Conservation (phyloP, 2,329 filamentous ascomycete species). For the Penicillium sp. region DNA sequence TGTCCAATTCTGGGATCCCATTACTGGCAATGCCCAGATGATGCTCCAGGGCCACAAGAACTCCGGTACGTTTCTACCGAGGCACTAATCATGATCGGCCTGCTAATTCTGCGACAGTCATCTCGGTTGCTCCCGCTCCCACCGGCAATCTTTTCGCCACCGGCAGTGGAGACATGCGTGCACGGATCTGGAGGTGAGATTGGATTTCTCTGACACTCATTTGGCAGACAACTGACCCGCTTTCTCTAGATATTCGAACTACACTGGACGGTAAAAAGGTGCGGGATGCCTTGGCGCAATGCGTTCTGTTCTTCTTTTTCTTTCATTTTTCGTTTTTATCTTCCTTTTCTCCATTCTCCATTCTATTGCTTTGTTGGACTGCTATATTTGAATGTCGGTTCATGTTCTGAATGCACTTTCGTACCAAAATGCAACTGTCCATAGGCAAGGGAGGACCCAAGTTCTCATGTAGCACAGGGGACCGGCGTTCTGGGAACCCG, state of each 20-base stretch:
- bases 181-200: slow-evolving; percentile 83
- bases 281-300: slow-evolving; percentile 33
- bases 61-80: slow-evolving; percentile 53
- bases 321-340: slow-evolving; percentile 12
- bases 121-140: slow-evolving; percentile 92
- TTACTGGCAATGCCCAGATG: slow-evolving; percentile 87
- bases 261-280: slow-evolving; percentile 36
- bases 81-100: background rate
- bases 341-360: background rate
- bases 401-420: slow-evolving; percentile 7
- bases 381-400: slow-evolving; percentile 8
- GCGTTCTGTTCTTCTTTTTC: slow-evolving; percentile 23
- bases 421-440: slow-evolving; percentile 4
- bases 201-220: background rate
- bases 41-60: slow-evolving; percentile 99
- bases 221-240: slow-evolving; percentile 8
- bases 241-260: slow-evolving; percentile 33
- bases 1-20: slow-evolving; percentile 97
- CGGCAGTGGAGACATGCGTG: slow-evolving; percentile 94
- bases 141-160: slow-evolving; percentile 86
- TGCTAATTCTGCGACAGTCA: slow-evolving; percentile 54
- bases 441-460: background rate
- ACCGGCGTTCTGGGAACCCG: slow-evolving; percentile 7
- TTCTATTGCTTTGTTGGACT: slow-evolving; percentile 10
- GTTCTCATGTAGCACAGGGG: background rate